Evolutionary conservation across 106 monocot genomes (phyloP).

Genomic region (Allium fistulosum): DNA sequence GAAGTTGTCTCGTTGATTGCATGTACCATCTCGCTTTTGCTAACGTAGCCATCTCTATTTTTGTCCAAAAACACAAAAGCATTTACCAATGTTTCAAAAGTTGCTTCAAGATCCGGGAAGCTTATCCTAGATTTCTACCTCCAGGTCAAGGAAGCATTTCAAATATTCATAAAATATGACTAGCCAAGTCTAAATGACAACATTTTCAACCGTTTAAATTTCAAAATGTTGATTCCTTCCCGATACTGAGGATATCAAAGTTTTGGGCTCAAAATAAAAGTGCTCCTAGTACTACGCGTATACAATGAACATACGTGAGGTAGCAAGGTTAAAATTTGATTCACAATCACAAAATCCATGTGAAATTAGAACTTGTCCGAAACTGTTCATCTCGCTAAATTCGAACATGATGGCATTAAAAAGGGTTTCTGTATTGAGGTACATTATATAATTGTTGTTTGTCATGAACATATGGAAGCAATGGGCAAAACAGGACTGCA

Average conservation of each 20-base stretch:
- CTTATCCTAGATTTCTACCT: constrained; percentile 54
- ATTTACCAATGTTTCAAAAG: constrained; percentile 66
- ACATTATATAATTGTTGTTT: neutral
- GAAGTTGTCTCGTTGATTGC: constrained; percentile 51
- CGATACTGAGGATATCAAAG: no score
- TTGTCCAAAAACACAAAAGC: constrained; percentile 94
- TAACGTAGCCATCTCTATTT: constrained; percentile 93
- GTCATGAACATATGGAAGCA: neutral
- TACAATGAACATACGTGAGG: neutral
- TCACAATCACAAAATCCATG: no score
- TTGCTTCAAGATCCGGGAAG: constrained; percentile 34
- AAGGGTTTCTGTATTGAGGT: neutral
- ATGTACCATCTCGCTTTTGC: constrained; percentile 61
- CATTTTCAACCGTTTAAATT: neutral
- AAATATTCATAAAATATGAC: neutral
- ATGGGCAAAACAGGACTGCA: neutral
- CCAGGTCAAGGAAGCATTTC: constrained; percentile 16
- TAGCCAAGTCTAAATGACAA: neutral
- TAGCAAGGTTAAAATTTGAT: neutral
- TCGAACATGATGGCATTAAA: neutral
- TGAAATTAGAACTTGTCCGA: no score
- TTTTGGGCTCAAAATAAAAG: neutral
- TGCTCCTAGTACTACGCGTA: neutral
- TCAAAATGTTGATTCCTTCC: no score
- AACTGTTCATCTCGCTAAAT: no score